phyloP scores from a whole-genome alignment of 768 basidiomycete genomes.

The Agrocybe praecox region DNA sequence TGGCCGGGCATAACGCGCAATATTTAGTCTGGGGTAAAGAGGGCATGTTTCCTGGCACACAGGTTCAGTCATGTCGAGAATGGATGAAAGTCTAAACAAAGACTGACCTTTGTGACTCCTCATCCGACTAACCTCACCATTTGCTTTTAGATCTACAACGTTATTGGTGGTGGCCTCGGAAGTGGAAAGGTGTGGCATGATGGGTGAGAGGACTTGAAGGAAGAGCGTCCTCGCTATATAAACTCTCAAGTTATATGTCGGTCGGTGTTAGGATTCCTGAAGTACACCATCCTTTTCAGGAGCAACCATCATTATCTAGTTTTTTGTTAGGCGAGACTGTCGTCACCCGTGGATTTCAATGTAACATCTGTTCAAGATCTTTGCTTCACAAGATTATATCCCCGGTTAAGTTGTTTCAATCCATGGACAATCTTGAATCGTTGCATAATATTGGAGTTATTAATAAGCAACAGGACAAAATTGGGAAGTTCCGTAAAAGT shows the following conservation, averaged over 20 bases:
- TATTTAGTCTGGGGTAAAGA: constrained; percentile 72
- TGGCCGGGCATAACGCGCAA: constrained; percentile 70
- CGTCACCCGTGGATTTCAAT: constrained; percentile 12
- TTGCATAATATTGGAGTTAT: neutral
- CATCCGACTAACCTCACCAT: constrained; percentile 45
- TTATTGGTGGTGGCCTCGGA: constrained; percentile 27
- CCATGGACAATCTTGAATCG: constrained; percentile 1
- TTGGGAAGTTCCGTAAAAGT: constrained; percentile 17
- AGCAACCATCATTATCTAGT: constrained; percentile 24
- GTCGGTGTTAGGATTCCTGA: constrained; percentile 19
- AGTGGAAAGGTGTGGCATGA: constrained; percentile 28
- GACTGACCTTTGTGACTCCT: constrained; percentile 41
- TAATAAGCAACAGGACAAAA: constrained; percentile 6
- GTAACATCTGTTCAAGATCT: constrained; percentile 20
- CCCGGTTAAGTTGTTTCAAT: constrained; percentile 13
- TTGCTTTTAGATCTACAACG: constrained; percentile 40
- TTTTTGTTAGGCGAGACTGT: constrained; percentile 15
- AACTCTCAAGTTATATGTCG: constrained; percentile 23
- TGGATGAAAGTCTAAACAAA: constrained; percentile 1
- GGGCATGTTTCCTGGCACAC: constrained; percentile 61
- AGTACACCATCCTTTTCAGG: constrained; percentile 15
- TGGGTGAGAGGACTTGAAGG: constrained; percentile 26
- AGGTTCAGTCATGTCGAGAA: neutral
- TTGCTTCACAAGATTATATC: constrained; percentile 15
- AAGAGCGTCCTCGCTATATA: constrained; percentile 34